Evolutionary conservation across 495 filamentous ascomycete genomes (phyloP).

Genomic region (Letharia columbiana): DNA sequence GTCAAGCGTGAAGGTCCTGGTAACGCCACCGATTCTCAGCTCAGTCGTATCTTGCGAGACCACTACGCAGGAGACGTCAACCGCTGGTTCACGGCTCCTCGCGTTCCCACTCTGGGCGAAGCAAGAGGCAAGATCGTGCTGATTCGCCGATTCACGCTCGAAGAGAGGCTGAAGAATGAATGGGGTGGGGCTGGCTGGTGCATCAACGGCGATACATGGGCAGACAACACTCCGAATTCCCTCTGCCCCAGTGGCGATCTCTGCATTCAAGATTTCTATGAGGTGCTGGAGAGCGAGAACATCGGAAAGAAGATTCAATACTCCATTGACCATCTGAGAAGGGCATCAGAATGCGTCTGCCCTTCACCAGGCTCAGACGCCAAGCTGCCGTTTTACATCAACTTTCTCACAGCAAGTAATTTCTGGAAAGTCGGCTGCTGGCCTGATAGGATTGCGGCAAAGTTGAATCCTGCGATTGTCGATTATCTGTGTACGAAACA

Average conservation of each 20-base stretch:
- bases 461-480: conserved; percentile 81
- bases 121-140: conserved; percentile 77
- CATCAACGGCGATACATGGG: conserved; percentile 77
- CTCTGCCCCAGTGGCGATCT: conserved; percentile 63
- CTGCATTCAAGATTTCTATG: conserved; percentile 93
- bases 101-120: conserved; percentile 75
- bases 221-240: conserved; percentile 77
- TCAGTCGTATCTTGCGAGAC: conserved; percentile 58
- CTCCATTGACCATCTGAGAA: conserved; percentile 63
- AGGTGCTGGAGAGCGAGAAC: conserved; percentile 63
- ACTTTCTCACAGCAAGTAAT: conserved; percentile 84
- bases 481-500: conserved; percentile 70
- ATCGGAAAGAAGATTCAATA: conserved; percentile 74
- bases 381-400: conserved; percentile 70
- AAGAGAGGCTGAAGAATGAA: conserved; percentile 49
- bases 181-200: conserved; percentile 63
- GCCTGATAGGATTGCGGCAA: conserved; percentile 89
- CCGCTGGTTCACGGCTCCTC: conserved; percentile 70
- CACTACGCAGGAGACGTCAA: conserved; percentile 57
- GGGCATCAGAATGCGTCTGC: conserved; percentile 48
- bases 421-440: conserved; percentile 88
- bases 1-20: conserved; percentile 88
- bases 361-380: conserved; percentile 19
- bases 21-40: conserved; percentile 66
- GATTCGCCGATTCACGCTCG: conserved; percentile 67